phyloP scores from a whole-genome alignment of 352 stramenopile genomes.

The Pythium vanterpoolii region DNA sequence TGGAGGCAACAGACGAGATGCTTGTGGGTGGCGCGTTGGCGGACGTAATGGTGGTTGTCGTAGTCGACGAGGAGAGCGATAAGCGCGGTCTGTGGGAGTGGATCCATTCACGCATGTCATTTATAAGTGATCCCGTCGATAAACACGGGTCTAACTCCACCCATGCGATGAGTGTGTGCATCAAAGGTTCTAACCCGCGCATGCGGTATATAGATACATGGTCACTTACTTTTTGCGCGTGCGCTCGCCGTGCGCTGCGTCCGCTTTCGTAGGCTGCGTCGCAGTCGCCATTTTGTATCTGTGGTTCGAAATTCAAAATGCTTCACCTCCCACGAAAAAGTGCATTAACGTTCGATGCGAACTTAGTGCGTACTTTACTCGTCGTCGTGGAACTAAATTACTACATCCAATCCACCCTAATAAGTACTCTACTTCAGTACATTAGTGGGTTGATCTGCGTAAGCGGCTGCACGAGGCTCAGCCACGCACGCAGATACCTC shows the following conservation, averaged over 20 bases:
- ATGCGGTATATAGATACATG: not conserved
- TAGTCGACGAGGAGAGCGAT: slow-evolving; percentile 4
- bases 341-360: not conserved
- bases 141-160: not conserved
- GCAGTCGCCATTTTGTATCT: slow-evolving; percentile 3
- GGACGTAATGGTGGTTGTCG: not conserved
- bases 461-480: slow-evolving; percentile 71
- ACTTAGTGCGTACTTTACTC: slow-evolving; percentile 18
- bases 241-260: slow-evolving; percentile 5
- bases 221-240: slow-evolving; percentile 23
- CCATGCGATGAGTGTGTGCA: not conserved
- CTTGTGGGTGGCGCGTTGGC: not conserved
- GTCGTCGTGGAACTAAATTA: not conserved
- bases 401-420: too few species aligned
- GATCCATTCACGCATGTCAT: not conserved
- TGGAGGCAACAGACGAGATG: not conserved
- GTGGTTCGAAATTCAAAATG: slow-evolving; percentile 24
- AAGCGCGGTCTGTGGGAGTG: slow-evolving; percentile 10
- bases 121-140: not conserved
- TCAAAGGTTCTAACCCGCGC: not conserved
- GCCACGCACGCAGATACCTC: slow-evolving; percentile 60
- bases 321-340: not conserved
- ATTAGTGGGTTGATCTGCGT: slow-evolving; percentile 46
- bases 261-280: not conserved
- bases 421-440: slow-evolving; percentile 33